A percentile compares a stretch with the other conserved stretches of the same genome.
Conservation (phyloP, 345 rosid species). For the Melaleuca quinquenervia region DNA sequence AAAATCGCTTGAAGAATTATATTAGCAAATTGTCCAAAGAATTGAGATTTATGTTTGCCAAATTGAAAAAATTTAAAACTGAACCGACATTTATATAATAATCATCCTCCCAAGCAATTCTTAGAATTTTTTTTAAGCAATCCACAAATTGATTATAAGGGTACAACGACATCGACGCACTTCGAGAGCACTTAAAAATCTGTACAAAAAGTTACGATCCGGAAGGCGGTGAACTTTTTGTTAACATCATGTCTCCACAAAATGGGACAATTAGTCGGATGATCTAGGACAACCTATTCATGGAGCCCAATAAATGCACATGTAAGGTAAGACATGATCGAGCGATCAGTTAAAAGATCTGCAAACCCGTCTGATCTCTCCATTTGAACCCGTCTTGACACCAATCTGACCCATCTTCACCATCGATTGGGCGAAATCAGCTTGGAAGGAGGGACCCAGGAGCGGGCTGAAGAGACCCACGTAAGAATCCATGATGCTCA, state of each 20-base stretch:
- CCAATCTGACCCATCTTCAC: slow-evolving; percentile 58
- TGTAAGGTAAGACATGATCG: background rate
- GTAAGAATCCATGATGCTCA: slow-evolving; percentile 38
- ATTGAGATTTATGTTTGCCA: accelerated
- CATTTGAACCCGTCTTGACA: slow-evolving; percentile 48
- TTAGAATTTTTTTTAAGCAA: background rate
- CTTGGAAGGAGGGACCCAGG: slow-evolving; percentile 28
- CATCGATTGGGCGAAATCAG: slow-evolving; percentile 54
- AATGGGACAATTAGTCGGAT: background rate
- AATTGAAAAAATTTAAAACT: background rate
- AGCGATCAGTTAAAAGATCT: slow-evolving; percentile 30
- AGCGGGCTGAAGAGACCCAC: slow-evolving; percentile 16
- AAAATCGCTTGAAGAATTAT: accelerated
- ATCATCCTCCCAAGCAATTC: background rate
- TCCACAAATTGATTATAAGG: background rate
- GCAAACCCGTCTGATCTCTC: slow-evolving; percentile 64
- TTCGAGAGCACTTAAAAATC: background rate
- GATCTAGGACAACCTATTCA: background rate
- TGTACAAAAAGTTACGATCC: background rate
- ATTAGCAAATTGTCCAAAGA: background rate
- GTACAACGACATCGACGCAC: background rate
- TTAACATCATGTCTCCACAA: background rate
- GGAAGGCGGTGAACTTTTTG: background rate
- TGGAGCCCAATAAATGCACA: background rate
- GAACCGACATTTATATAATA: background rate